Conservation (phyloP, 495 filamentous ascomycete genomes). For the Lophiostoma macrostomum region DNA sequence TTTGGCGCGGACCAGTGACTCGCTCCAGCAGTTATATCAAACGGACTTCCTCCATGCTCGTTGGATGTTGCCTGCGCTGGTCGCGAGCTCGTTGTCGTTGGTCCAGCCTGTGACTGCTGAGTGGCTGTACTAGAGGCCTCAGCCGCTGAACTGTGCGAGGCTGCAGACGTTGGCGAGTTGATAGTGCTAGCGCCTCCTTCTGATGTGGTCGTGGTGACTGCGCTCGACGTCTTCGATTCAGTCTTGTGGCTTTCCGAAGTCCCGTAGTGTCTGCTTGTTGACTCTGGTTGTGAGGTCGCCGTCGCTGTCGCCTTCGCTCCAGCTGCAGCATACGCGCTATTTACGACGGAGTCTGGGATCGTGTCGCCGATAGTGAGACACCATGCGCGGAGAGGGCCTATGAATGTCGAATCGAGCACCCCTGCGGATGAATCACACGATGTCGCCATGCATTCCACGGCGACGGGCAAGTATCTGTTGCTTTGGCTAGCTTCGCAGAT, state of each 20-base stretch:
- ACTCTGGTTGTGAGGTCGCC: background rate
- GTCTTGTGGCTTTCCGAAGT: slow-evolving; percentile 2
- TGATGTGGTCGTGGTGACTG: slow-evolving; percentile 8
- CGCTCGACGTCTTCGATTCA: background rate
- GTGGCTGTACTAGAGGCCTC: background rate
- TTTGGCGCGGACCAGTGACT: too few species aligned
- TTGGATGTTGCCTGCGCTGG: slow-evolving; percentile 1
- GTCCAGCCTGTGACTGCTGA: background rate
- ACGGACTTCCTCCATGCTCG: too few species aligned
- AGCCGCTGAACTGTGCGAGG: slow-evolving; percentile 7
- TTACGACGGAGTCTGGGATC: slow-evolving; percentile 12
- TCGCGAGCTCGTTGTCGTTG: slow-evolving; percentile 1
- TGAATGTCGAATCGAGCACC: background rate
- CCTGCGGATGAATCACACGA: slow-evolving; percentile 2
- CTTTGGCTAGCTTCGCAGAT: slow-evolving; percentile 18
- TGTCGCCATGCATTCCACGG: background rate
- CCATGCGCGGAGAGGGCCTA: slow-evolving; percentile 11
- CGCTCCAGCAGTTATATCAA: too few species aligned
- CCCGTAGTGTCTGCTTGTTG: slow-evolving; percentile 10
- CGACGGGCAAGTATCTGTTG: slow-evolving; percentile 9
- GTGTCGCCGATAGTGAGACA: slow-evolving; percentile 7
- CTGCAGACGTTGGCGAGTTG: background rate
- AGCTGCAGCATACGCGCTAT: slow-evolving; percentile 2
- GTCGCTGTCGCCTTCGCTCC: background rate
- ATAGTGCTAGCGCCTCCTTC: background rate